Conservation (phyloP, 441 rosid genomes). For the Adansonia grandidieri region DNA sequence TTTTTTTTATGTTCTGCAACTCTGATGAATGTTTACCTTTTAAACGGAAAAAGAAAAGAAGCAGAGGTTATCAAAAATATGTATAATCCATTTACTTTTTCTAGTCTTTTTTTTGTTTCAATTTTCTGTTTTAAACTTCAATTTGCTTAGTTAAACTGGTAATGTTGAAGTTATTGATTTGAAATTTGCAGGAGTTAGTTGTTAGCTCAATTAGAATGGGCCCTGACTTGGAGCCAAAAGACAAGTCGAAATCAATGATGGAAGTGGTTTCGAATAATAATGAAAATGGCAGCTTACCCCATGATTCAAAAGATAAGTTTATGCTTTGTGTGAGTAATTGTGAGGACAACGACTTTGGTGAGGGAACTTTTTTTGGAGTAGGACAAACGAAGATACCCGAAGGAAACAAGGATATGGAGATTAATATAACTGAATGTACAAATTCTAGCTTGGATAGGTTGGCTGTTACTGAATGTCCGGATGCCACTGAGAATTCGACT, state of each 20-base stretch:
- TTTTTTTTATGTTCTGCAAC: background rate
- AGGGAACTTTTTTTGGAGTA: slow-evolving; percentile 31
- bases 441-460: slow-evolving; percentile 26
- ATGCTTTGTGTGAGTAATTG: slow-evolving; percentile 43
- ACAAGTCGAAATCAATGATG: slow-evolving; percentile 33
- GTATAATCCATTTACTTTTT: too few relatives aligned
- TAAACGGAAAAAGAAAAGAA: background rate
- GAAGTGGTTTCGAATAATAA: slow-evolving; percentile 33
- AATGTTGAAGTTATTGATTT: background rate
- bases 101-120: too few relatives aligned
- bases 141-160: too few relatives aligned
- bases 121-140: too few relatives aligned
- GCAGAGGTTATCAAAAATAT: background rate
- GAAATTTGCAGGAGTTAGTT: background rate
- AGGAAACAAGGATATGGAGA: slow-evolving; percentile 44
- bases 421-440: slow-evolving; percentile 50
- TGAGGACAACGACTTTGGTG: slow-evolving; percentile 44
- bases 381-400: slow-evolving; percentile 19
- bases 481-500: slow-evolving; percentile 68
- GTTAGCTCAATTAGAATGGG: slow-evolving; percentile 31
- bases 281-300: slow-evolving; percentile 31
- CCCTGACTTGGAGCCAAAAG: slow-evolving; percentile 41
- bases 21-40: background rate
- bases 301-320: slow-evolving; percentile 36
- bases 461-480: slow-evolving; percentile 36